A percentile compares a stretch with the other conserved stretches of the same genome.
Conservation (phyloP, 73 alveolate genomes). For the Paramecium sonneborni region DNA sequence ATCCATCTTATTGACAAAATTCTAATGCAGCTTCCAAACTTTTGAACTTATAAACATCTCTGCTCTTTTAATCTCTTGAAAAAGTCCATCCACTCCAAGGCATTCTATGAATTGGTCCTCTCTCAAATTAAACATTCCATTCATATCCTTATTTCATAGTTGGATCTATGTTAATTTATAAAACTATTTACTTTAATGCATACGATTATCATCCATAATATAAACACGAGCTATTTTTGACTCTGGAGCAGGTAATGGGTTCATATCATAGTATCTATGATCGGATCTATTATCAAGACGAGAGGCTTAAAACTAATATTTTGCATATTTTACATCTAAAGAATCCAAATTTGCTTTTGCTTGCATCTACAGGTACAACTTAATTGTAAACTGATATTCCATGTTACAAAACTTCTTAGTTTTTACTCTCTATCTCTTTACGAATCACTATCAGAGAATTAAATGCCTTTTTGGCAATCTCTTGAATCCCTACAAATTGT, state of each 20-base stretch:
- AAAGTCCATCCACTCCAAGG: slow-evolving; percentile 56
- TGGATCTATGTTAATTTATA: background rate
- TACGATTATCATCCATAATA: slow-evolving; percentile 6
- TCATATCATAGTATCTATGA: background rate
- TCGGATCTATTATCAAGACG: slow-evolving; percentile 36
- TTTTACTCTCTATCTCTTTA: background rate
- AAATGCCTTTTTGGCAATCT: background rate
- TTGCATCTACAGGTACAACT: background rate
- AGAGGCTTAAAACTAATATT: background rate
- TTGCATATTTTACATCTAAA: background rate
- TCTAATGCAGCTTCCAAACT: slow-evolving; percentile 70
- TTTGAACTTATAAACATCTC: background rate
- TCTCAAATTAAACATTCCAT: slow-evolving; percentile 45
- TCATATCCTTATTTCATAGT: slow-evolving; percentile 23
- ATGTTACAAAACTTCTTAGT: background rate
- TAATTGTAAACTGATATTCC: slow-evolving; percentile 27
- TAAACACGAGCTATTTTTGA: slow-evolving; percentile 24
- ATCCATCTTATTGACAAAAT: slow-evolving; percentile 65
- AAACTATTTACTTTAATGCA: slow-evolving; percentile 21
- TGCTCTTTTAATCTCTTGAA: background rate
- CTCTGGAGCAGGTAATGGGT: slow-evolving; percentile 16
- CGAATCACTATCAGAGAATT: background rate
- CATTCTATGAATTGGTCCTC: background rate
- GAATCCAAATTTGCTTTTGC: slow-evolving; percentile 27
- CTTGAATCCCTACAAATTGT: slow-evolving; percentile 14